A percentile compares a stretch with the other conserved stretches of the same genome.
These are phyloP conservation scores for Nemania bipapillata DNA, from an alignment of 2,329 filamentous ascomycete genomes.

Conservation along the genomic window DNA sequence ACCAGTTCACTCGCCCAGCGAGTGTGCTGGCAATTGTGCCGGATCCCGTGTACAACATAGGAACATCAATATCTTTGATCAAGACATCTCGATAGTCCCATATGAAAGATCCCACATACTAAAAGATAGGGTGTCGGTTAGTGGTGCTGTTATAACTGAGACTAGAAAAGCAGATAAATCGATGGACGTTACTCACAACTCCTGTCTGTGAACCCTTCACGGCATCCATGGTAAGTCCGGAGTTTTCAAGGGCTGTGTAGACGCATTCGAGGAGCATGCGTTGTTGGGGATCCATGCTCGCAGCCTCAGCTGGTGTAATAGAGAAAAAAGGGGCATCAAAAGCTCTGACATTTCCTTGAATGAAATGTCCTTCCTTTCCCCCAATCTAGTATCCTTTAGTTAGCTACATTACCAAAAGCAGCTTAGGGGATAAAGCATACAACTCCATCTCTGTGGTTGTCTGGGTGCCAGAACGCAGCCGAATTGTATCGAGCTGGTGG, in stretches of 20 bases:
- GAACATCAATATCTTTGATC: slow-evolving; percentile 22
- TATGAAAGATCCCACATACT: slow-evolving; percentile 16
- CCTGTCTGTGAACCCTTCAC: slow-evolving; percentile 5
- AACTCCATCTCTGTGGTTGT: slow-evolving; percentile 26
- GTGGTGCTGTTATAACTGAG: too few species aligned
- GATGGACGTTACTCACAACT: not conserved
- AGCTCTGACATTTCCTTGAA: slow-evolving; percentile 19
- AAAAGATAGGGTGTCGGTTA: not conserved
- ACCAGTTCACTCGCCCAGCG: slow-evolving; percentile 17
- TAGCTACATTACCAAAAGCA: not conserved
- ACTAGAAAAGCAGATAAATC: not conserved
- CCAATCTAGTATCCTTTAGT: slow-evolving; percentile 21
- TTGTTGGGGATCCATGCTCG: slow-evolving; percentile 28
- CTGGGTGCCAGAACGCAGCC: slow-evolving; percentile 30
- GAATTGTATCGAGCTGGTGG: slow-evolving; percentile 25
- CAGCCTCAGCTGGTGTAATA: slow-evolving; percentile 22
- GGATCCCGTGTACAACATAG: slow-evolving; percentile 19
- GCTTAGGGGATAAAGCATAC: not conserved
- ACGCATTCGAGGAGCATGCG: slow-evolving; percentile 26
- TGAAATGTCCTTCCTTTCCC: slow-evolving; percentile 28
- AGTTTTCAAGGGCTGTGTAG: slow-evolving; percentile 24
- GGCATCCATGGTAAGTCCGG: slow-evolving; percentile 22
- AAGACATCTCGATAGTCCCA: slow-evolving; percentile 23
- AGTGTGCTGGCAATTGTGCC: slow-evolving; percentile 22
- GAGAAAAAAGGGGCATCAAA: slow-evolving; percentile 33